Base-by-base conservation (phyloP, 176 grass and related monocot species). In the Oryza brachyantha region DNA sequence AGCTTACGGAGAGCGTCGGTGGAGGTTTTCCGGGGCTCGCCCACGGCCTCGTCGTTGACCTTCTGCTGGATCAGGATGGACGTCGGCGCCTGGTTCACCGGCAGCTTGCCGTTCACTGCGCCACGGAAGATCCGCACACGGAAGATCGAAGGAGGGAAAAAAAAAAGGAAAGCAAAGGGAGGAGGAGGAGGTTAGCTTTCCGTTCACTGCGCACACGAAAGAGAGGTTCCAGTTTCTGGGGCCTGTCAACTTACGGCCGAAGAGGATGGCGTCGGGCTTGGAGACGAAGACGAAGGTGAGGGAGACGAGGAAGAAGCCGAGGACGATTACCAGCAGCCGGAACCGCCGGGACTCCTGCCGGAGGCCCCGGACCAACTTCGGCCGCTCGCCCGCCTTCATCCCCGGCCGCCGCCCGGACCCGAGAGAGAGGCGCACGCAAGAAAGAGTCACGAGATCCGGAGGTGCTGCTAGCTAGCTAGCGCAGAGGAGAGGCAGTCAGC, bases 261-360 rank as follows among this genome's bases (percentile, higher is more conserved):
- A 92, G 37, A 90, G 80, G 75, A 94, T 87, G 36, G 88, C 73
- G 0, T 97, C 85, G 16, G 95, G 92, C 76, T 90, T 97, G 22
- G 91, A 92, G 42, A 94, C 57, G 69, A 97, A 54, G 48, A 94
- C 69, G 86, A 92, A 97, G 76, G 95, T 97, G 54, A 93, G 76
- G 8, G 89, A 85, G 64, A 97, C 85, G 61, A 94, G 69, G 37
- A 97, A 90, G 81, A 93, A 92, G 16, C 91, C 92, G 36, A 87
- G 38, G 72, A 94, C 87, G 73, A 92, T 10, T 43, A 85, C 87
- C 1, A 90, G 78, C 41, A 97, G 69, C 36, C 89, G 75, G 64
- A 90, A 86, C n/a, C 92, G 83, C 31, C 84, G 86, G 5, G 87
- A 87, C 13, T 94, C 90, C 72, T 92, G 84, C 78, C 87, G 83